Base-by-base conservation (phyloP, 2,329 filamentous ascomycete genomes). In the Cladosporium sp. region DNA sequence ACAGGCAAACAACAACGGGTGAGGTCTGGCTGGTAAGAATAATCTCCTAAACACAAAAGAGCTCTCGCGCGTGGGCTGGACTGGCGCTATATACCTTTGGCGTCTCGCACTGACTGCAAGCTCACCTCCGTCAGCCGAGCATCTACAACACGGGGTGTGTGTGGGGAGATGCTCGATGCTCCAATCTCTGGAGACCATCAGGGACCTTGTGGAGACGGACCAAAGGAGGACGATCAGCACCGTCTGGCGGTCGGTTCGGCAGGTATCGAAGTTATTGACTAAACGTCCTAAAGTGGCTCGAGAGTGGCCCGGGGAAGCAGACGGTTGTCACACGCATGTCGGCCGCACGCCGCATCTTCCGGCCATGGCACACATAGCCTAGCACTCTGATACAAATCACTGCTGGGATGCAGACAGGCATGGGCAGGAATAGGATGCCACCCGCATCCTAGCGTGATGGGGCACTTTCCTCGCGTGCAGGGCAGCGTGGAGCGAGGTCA, bases 181-280 rank as follows among this genome's bases (percentile, higher is more conserved):
- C 61, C 50, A 56, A 46, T 55, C 23, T 55, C 35, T 55, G 61
- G 50, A 55, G 50, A 29, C 29, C 26, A 18, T 52, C 35, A 56
- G 61, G 61, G 59, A 50, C 46, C 14, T 26, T 52, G 40, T 63
- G 66, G 67, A 62, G 62, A 65, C 53, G 63, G 62, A 65, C 69
- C 68, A 72, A 72, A 70, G 40, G 65, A 55, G 57, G 49, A 29
- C 23, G 59, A 58, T 59, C 35, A 60, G 60, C 64, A 60, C 33
- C 35, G n/a, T 63, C 61, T 44, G 31, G 61, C 61, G 23, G 50
- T 56, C 61, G 35, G 61, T 63, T 63, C 61, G 61, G 61, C 61
- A 63, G 49, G 33, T 52, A 62, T 40, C 60, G 28, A 40, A 62
- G 46, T 55, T 62, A 40, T 33, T 53, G 60, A 62, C 60, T 53